A percentile compares a stretch with the other conserved stretches of the same genome.
Conservation (phyloP, 345 rosid genomes). For the Hibiscus tridactylites region DNA sequence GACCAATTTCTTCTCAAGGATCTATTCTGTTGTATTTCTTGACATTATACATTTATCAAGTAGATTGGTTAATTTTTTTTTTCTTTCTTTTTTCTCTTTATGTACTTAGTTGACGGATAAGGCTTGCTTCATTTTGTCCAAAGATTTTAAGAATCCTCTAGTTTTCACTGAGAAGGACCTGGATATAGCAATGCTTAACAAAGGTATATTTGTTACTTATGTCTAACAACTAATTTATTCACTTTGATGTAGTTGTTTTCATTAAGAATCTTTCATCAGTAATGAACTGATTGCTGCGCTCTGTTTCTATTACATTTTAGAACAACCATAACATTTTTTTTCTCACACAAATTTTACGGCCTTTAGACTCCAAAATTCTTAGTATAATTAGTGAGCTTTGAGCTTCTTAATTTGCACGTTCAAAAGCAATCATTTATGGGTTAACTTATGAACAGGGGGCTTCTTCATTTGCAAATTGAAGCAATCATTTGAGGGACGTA, state of each 20-base stretch:
- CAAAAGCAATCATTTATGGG: neutral
- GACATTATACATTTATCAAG: neutral
- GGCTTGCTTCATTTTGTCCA: constrained; percentile 45
- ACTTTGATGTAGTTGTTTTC: neutral
- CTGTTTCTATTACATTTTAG: neutral
- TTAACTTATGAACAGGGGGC: neutral
- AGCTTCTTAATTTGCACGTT: neutral
- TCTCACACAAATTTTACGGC: neutral
- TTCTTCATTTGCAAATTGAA: neutral
- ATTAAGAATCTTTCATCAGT: neutral
- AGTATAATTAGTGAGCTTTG: neutral
- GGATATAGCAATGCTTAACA: constrained; percentile 42
- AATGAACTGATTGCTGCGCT: neutral
- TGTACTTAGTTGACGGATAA: constrained; percentile 40
- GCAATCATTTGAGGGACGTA: neutral
- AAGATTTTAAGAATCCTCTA: constrained; percentile 48
- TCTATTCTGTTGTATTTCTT: constrained; percentile 1
- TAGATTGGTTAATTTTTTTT: neutral
- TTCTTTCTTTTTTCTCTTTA: constrained; percentile 3
- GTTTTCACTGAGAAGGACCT: constrained; percentile 40
- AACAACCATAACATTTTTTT: neutral
- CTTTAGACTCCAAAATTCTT: neutral
- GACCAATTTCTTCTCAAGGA: neutral
- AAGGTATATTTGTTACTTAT: constrained; percentile 42
- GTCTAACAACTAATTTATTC: neutral